phyloP scores from a whole-genome alignment of 768 basidiomycete species.

The Lepiota subincarnata region DNA sequence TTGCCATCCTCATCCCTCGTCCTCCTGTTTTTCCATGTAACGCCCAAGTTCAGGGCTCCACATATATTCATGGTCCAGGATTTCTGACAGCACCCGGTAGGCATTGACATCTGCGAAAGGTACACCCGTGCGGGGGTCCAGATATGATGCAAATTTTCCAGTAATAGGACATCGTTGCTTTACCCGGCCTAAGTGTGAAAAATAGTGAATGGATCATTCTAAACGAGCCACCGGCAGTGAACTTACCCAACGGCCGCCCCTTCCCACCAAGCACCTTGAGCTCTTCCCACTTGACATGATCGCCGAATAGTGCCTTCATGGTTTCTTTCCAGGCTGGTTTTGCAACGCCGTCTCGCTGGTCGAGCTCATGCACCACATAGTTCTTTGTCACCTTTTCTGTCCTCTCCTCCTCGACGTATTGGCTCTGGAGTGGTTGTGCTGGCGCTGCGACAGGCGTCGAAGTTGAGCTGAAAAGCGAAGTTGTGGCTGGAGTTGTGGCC shows the following conservation, averaged over 20 bases:
- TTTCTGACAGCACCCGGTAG: slow-evolving; percentile 55
- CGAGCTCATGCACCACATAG: slow-evolving; percentile 66
- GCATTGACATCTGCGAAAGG: slow-evolving; percentile 73
- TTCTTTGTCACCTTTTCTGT: slow-evolving; percentile 56
- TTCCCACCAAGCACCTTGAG: slow-evolving; percentile 61
- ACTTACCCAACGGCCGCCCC: slow-evolving; percentile 59
- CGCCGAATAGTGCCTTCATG: slow-evolving; percentile 81
- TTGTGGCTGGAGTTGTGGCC: background rate
- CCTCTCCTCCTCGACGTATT: slow-evolving; percentile 24
- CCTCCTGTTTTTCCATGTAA: slow-evolving; percentile 34
- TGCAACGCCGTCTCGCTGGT: slow-evolving; percentile 38
- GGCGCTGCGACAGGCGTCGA: slow-evolving; percentile 7
- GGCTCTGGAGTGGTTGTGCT: slow-evolving; percentile 21
- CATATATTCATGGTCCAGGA: slow-evolving; percentile 65
- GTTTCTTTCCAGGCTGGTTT: slow-evolving; percentile 68
- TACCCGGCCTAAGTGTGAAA: slow-evolving; percentile 49
- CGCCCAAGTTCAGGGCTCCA: slow-evolving; percentile 53
- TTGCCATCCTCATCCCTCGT: background rate
- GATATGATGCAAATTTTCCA: slow-evolving; percentile 70
- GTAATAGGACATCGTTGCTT: slow-evolving; percentile 71
- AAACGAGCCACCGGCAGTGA: slow-evolving; percentile 1
- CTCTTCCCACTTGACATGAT: slow-evolving; percentile 79
- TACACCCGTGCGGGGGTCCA: slow-evolving; percentile 74
- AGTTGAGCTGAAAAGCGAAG: background rate
- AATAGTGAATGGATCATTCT: background rate